Percentiles rank a stretch among this genome's conserved stretches.
These are phyloP conservation scores for Evansstolkia leycettana DNA, from an alignment of 495 filamentous ascomycete genomes.

Conservation along the genomic window DNA sequence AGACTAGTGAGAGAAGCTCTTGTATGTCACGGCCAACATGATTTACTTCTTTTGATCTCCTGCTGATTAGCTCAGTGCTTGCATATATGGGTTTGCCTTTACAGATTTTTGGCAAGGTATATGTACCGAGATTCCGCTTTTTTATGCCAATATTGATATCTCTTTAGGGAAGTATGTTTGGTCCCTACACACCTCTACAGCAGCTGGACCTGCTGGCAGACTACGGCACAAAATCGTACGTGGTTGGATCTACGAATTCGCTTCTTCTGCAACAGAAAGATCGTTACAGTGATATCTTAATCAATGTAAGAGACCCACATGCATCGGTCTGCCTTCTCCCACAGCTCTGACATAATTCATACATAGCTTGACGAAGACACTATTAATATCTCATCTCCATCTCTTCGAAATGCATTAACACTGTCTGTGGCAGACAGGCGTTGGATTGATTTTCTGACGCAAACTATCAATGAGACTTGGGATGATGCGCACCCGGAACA, in stretches of 20 bases:
- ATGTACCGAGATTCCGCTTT: slow-evolving; percentile 1
- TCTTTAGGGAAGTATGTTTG: slow-evolving; percentile 75
- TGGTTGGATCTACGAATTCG: slow-evolving; percentile 94
- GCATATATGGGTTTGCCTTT: slow-evolving; percentile 90
- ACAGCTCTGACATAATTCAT: not conserved
- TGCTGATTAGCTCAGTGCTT: slow-evolving; percentile 44
- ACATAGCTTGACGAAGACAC: slow-evolving; percentile 70
- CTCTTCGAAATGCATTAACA: slow-evolving; percentile 62
- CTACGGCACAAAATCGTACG: slow-evolving; percentile 89
- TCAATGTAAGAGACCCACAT: slow-evolving; percentile 48
- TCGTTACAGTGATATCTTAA: slow-evolving; percentile 92
- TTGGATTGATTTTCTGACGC: slow-evolving; percentile 93
- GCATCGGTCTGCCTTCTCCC: not conserved
- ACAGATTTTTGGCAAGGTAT: slow-evolving; percentile 88
- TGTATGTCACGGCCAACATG: slow-evolving; percentile 27
- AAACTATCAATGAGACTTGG: slow-evolving; percentile 92
- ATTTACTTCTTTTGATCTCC: not conserved
- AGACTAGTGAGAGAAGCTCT: slow-evolving; percentile 83
- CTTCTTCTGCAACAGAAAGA: slow-evolving; percentile 88
- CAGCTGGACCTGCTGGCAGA: slow-evolving; percentile 92
- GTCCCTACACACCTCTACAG: slow-evolving; percentile 92
- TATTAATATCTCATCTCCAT: slow-evolving; percentile 69
- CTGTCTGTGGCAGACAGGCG: slow-evolving; percentile 81
- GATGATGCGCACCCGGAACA: slow-evolving; percentile 78
- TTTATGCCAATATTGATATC: slow-evolving; percentile 10